Evolutionary conservation across 1,139 yeast genomes (phyloP), one percentile per base, ranked within the genome.

Genomic region (Geotrichum histeridarum): DNA sequence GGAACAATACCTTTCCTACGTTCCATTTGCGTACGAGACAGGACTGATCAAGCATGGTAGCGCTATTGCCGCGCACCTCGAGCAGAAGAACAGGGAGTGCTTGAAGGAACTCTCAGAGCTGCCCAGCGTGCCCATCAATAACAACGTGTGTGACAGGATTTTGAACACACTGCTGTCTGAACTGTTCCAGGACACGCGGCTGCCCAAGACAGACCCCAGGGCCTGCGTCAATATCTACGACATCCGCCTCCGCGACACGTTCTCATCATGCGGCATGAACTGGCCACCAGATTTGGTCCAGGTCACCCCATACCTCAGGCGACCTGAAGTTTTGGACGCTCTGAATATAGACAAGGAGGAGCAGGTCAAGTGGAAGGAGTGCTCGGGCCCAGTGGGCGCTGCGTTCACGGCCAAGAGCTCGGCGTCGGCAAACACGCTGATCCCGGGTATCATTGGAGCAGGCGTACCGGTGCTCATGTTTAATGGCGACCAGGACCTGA

Each of bases 211-310:
- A 1, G 53, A 59, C 8, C 67, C 72, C 14, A 61, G 67, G 2
- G 63, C 75, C 59, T 91, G 99, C 67, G 64, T 81, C 62, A 93
- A 93, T 69, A 83, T 89, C 78, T 93, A 93, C 68, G 96, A 93
- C 68, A 80, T 81, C 55, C 77, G 86, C 36, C 73, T 86, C 54
- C 74, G 71, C 35, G 97, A 93, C 66, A 70, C 81, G 0, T 89
- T 73, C 62, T 97, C 98, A 0, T 73, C 86, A 0, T 93, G 99
- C 71, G 99, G 99, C 4, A 78, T 82, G 82, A 86, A 86, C 66
- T 93, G 99, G 99, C 99, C 99, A 0, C 80, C 79, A 27, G 93
- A 82, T 60, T 73, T 91, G 59, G 73, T 70, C 0, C 62, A 72
- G 48, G 83, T 90, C 12, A 73, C 77, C 0, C 79, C 81, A 8